Conservation (phyloP, 169 alveolate genomes). For the Theileria annulata region DNA sequence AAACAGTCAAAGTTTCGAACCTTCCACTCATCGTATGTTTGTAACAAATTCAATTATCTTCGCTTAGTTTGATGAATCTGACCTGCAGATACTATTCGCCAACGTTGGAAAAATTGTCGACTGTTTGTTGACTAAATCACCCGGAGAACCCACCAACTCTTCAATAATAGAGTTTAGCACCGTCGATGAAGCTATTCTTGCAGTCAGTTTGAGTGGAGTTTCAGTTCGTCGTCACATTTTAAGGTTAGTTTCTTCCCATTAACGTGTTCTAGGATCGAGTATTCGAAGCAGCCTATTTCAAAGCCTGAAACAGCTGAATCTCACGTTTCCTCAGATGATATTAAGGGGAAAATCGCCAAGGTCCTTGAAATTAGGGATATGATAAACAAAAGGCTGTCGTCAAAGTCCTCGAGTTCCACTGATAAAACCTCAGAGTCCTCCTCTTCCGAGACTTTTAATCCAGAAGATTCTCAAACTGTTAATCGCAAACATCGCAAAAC, state of each 20-base stretch:
- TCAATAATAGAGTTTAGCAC: slow-evolving; percentile 64
- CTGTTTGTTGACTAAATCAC: slow-evolving; percentile 40
- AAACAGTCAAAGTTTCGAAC: slow-evolving; percentile 8
- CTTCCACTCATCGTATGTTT: slow-evolving; percentile 34
- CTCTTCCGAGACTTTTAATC: too few relatives aligned
- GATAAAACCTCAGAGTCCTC: too few relatives aligned
- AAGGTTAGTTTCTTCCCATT: slow-evolving; percentile 3
- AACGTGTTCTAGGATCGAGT: slow-evolving; percentile 13
- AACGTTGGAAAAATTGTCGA: slow-evolving; percentile 57
- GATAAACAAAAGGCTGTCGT: slow-evolving; percentile 37
- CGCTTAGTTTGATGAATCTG: slow-evolving; percentile 58
- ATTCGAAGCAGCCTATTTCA: not conserved
- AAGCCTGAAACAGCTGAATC: not conserved
- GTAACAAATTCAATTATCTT: not conserved
- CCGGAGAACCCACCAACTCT: slow-evolving; percentile 16
- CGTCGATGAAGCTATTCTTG: slow-evolving; percentile 65
- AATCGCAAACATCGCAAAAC: too few relatives aligned
- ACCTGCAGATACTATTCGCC: slow-evolving; percentile 45
- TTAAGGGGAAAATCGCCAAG: slow-evolving; percentile 61
- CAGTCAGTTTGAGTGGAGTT: slow-evolving; percentile 46
- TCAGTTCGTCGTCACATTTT: slow-evolving; percentile 10
- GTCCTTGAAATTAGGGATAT: slow-evolving; percentile 56
- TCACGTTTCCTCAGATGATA: slow-evolving; percentile 2
- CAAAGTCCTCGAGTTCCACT: not conserved
- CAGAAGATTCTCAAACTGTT: too few relatives aligned